Evolutionary conservation across 306 rosid species (phyloP).

Genomic region (Cicer cuneatum): DNA sequence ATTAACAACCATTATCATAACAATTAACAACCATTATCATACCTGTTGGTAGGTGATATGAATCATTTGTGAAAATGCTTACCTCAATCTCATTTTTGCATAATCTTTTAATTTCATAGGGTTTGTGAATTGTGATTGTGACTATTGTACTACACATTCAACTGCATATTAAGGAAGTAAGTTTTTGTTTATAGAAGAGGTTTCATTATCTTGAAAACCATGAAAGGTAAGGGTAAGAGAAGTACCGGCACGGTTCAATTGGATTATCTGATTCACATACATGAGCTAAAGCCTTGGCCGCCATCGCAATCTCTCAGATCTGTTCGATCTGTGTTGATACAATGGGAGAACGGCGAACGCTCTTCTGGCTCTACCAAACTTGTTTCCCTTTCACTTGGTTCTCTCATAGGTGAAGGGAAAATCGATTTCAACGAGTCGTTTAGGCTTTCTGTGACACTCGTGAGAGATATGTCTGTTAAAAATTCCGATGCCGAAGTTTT

Average conservation of each 20-base stretch:
- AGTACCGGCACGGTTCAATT: slow-evolving; percentile 58
- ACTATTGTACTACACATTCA: slow-evolving; percentile 29
- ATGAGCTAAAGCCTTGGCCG: slow-evolving; percentile 96
- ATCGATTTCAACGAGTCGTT: slow-evolving; percentile 83
- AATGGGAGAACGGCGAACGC: slow-evolving; percentile 93
- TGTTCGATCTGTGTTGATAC: slow-evolving; percentile 76
- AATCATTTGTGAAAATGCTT: slow-evolving; percentile 31
- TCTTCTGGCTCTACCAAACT: slow-evolving; percentile 77
- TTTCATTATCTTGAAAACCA: slow-evolving; percentile 41
- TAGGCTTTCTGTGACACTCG: slow-evolving; percentile 70
- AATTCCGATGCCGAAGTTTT: slow-evolving; percentile 65
- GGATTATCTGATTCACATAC: slow-evolving; percentile 72
- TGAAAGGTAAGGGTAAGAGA: slow-evolving; percentile 80
- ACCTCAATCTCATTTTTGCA: slow-evolving; percentile 32
- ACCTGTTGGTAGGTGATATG: slow-evolving; percentile 15
- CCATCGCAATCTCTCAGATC: slow-evolving; percentile 84
- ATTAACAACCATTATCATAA: no score
- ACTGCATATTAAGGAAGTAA: slow-evolving; percentile 46
- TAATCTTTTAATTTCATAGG: slow-evolving; percentile 42
- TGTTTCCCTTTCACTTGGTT: slow-evolving; percentile 71
- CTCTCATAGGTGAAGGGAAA: slow-evolving; percentile 74
- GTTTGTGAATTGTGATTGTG: slow-evolving; percentile 29
- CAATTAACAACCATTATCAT: background rate
- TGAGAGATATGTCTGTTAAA: slow-evolving; percentile 73
- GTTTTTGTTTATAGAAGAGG: slow-evolving; percentile 33